These are phyloP conservation scores for Actinomortierella wolfii DNA, from an alignment of 371 early-diverging fungal genomes.

Conservation along the genomic window DNA sequence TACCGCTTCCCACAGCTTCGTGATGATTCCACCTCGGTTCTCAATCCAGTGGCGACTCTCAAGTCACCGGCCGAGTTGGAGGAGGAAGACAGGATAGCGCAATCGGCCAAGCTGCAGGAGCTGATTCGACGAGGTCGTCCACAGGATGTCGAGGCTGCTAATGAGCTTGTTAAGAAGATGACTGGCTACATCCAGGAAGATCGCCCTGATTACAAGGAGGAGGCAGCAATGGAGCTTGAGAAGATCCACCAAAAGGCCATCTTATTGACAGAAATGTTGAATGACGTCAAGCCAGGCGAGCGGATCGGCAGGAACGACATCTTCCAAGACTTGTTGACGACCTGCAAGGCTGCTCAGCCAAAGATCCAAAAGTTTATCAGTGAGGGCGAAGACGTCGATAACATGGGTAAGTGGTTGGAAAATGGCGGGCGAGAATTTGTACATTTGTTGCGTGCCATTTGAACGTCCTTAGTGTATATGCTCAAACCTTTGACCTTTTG, in stretches of 20 bases:
- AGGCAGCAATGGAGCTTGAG: conserved; percentile 81
- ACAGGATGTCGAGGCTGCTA: conserved; percentile 91
- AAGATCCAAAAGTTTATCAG: conserved; percentile 75
- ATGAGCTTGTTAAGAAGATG: conserved; percentile 95
- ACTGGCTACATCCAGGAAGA: conserved; percentile 88
- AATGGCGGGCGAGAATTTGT: conserved; percentile 7
- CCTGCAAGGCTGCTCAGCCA: conserved; percentile 62
- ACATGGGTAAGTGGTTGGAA: conserved; percentile 61
- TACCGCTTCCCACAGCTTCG: conserved; percentile 88
- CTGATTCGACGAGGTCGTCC: conserved; percentile 92
- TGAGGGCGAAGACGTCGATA: conserved; percentile 66
- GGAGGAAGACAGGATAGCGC: conserved; percentile 87
- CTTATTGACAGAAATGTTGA: conserved; percentile 81
- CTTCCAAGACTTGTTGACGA: conserved; percentile 59
- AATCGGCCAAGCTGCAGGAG: conserved; percentile 95
- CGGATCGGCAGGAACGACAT: conserved; percentile 62
- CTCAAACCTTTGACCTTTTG: too few species aligned
- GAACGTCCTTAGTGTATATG: neutral
- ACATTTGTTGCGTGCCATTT: neutral
- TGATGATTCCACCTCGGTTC: conserved; percentile 63
- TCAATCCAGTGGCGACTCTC: conserved; percentile 65
- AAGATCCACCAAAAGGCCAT: conserved; percentile 79
- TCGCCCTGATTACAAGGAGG: conserved; percentile 81
- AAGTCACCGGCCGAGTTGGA: conserved; percentile 93
- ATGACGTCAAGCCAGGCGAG: conserved; percentile 67